Evolutionary conservation across 306 rosid species (phyloP), one percentile per base, ranked within the genome.

Genomic region (Prunus kanzakura): DNA sequence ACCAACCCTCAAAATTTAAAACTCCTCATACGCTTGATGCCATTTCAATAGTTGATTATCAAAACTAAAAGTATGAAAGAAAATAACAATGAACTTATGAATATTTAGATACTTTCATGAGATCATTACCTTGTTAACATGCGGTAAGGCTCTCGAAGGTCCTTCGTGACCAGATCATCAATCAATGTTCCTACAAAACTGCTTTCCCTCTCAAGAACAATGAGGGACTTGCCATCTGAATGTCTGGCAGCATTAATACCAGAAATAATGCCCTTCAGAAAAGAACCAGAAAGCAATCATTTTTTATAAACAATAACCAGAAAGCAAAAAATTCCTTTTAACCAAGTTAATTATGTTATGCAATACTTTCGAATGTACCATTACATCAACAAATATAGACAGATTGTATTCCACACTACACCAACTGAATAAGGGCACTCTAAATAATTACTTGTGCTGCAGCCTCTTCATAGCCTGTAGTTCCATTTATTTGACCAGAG

Each of bases 391-490:
- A 74, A 47, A 41, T 73, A 15, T 8, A 47, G 52, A 29, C n/a
- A 43, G 23, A 52, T 29, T 67, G 71, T 52, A 73, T 22, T 32
- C 20, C 47, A 64, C 23, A 60, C 18, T 71, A 23, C 67, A 46
- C 22, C 35, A 82, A 32, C 62, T n/a, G 70, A 71, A 78, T 11
- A 77, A 72, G 72, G 56, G 62, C 51, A 76, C 10, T 50, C 11
- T 56, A 49, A 73, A 75, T 50, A 75, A 64, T 82, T 76, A 92
- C 98, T 88, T 94, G 98, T 29, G 98, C 96, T 41, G 97, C 97
- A 68, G 98, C 98, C 82, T 94, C 98, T 89, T 94, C 98, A 73
- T 94, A 90, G 83, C 98, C 98, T 4, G 98, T 94, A 66, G 98
- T 94, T 79, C 98, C 97, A 81, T 94, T 94, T 84, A 92, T 92